Percentiles rank a stretch among this genome's conserved stretches.
Conservation (phyloP, 2,329 filamentous ascomycete species). For the Colletotrichum sp. region DNA sequence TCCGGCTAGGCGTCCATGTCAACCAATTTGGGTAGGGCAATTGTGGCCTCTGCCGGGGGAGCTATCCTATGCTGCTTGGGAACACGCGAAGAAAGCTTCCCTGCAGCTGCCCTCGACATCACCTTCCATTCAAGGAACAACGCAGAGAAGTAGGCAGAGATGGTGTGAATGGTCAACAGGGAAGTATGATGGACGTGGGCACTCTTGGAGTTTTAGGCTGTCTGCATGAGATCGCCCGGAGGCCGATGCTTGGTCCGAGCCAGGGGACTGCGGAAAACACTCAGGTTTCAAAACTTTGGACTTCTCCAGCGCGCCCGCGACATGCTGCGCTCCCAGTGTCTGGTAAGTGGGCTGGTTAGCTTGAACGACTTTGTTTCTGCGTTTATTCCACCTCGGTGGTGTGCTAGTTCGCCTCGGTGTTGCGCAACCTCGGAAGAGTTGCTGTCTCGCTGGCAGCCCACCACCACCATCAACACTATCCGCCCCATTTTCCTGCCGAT, state of each 20-base stretch:
- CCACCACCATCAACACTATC: not conserved
- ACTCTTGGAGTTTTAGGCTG: not conserved
- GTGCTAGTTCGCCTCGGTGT: not conserved
- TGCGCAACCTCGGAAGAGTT: not conserved
- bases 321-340: not conserved
- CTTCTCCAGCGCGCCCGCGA: not conserved
- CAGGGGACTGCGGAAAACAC: not conserved
- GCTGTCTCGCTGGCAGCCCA: not conserved
- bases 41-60: not conserved
- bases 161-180: not conserved
- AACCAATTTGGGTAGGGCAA: not conserved
- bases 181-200: not conserved
- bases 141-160: not conserved
- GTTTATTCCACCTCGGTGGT: not conserved
- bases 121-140: not conserved
- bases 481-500: not conserved
- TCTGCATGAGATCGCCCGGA: not conserved
- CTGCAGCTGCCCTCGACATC: not conserved
- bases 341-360: not conserved
- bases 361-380: not conserved
- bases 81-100: not conserved
- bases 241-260: constrained; percentile 9
- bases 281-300: constrained; percentile 1
- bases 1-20: not conserved
- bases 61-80: not conserved